Percentiles rank a stretch among this genome's conserved stretches.
phyloP scores from a whole-genome alignment of 164 flowering plant species.

The Brasenia schreberi region DNA sequence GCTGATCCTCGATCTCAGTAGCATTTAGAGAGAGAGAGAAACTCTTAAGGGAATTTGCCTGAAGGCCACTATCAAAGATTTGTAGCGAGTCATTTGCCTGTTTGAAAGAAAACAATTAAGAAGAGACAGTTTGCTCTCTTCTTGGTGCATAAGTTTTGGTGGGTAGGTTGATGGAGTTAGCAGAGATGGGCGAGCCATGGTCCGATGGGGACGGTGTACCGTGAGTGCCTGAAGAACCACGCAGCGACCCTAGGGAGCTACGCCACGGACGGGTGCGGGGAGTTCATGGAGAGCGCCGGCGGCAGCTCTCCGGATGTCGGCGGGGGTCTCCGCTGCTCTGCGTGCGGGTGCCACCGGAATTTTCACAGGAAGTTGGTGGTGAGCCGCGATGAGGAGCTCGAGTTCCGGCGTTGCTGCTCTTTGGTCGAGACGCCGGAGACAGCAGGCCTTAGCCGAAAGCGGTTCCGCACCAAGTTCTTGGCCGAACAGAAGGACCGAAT shows the following conservation, averaged over 20 bases:
- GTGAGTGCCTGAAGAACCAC: slow-evolving; percentile 43
- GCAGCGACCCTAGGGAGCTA: slow-evolving; percentile 43
- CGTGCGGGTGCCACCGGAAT: slow-evolving; percentile 7
- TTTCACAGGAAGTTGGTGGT: background rate
- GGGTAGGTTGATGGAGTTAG: background rate
- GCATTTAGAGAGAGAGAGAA: background rate
- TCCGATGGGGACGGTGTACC: slow-evolving; percentile 19
- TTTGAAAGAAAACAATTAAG: background rate
- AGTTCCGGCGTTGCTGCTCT: background rate
- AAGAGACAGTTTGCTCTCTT: background rate
- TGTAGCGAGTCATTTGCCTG: background rate
- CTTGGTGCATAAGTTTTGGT: background rate
- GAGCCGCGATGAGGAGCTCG: slow-evolving; percentile 12
- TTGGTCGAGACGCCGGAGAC: background rate
- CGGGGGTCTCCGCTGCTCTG: slow-evolving; percentile 37
- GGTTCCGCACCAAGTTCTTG: slow-evolving; percentile 6
- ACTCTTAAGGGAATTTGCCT: background rate
- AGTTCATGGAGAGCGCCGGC: background rate
- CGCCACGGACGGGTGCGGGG: slow-evolving; percentile 8
- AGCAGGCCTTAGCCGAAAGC: background rate
- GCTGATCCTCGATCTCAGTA: background rate
- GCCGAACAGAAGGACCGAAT: slow-evolving; percentile 8
- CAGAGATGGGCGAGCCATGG: background rate
- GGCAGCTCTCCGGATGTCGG: slow-evolving; percentile 13
- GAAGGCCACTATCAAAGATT: background rate